A percentile compares a stretch with the other conserved stretches of the same genome.
Conservation (phyloP, 176 grass and related monocot species). For the Aegilops sharonensis region DNA sequence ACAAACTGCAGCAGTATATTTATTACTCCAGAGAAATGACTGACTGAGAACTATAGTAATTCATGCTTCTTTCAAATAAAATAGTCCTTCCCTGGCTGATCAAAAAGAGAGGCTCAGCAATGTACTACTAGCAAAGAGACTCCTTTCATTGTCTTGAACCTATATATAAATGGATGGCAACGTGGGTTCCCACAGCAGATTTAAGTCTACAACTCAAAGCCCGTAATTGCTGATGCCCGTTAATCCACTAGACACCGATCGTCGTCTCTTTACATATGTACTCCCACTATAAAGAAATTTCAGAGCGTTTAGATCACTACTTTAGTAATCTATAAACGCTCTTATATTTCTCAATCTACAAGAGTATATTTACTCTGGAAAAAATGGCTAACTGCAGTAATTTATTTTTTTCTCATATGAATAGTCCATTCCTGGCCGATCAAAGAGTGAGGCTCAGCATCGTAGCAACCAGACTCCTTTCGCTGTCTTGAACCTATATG, state of each 20-base stretch:
- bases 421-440: neutral
- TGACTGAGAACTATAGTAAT: no score
- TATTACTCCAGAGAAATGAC: conserved; percentile 6
- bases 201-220: neutral
- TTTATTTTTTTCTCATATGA: neutral
- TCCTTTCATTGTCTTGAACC: neutral
- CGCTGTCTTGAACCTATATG: neutral
- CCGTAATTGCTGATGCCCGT: neutral
- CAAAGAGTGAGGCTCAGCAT: neutral
- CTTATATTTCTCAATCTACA: neutral
- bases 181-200: no score
- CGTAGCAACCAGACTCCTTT: neutral
- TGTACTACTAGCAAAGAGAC: no score
- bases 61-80: no score
- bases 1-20: neutral
- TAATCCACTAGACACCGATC: neutral
- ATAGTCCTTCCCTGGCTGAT: no score
- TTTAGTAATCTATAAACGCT: no score
- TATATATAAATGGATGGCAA: no score
- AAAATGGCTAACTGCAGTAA: neutral
- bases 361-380: conserved; percentile 1
- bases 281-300: no score
- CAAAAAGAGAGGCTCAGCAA: no score
- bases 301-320: no score
- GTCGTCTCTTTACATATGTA: neutral